A percentile compares a stretch with the other conserved stretches of the same genome.
Conservation (phyloP, 371 early-diverging fungal species). For the Fennellomyces sp. region DNA sequence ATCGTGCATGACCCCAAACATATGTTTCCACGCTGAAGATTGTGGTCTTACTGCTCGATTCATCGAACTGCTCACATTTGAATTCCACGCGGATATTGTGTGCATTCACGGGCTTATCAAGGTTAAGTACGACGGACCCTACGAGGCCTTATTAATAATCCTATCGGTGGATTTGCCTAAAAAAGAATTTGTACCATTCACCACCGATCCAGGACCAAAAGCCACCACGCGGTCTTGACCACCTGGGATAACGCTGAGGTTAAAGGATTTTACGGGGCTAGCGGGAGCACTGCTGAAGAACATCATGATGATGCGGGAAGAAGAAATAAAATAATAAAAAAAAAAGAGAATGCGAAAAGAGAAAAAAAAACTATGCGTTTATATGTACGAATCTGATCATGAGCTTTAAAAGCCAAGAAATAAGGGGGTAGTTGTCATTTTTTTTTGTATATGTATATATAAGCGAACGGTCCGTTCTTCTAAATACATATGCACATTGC, state of each 20-base stretch:
- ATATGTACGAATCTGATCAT: not conserved
- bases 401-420: not conserved
- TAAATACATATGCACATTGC: too few relatives aligned
- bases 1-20: constrained; percentile 16
- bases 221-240: constrained; percentile 36
- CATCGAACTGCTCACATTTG: constrained; percentile 29
- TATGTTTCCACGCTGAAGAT: constrained; percentile 15
- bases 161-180: constrained; percentile 8
- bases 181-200: constrained; percentile 38
- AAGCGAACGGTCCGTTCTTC: too few relatives aligned
- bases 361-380: not conserved
- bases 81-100: constrained; percentile 36
- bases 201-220: constrained; percentile 45
- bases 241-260: constrained; percentile 27
- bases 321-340: not conserved
- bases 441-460: not conserved
- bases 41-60: constrained; percentile 2
- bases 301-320: not conserved
- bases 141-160: not conserved
- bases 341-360: constrained; percentile 6
- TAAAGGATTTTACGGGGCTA: constrained; percentile 26
- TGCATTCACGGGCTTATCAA: constrained; percentile 30
- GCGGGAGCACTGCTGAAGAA: constrained; percentile 22
- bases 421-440: not conserved
- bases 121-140: constrained; percentile 41